These are phyloP conservation scores for Ascochyta viciae-villosae DNA, from an alignment of 2,329 filamentous ascomycete species.

Conservation along the genomic window DNA sequence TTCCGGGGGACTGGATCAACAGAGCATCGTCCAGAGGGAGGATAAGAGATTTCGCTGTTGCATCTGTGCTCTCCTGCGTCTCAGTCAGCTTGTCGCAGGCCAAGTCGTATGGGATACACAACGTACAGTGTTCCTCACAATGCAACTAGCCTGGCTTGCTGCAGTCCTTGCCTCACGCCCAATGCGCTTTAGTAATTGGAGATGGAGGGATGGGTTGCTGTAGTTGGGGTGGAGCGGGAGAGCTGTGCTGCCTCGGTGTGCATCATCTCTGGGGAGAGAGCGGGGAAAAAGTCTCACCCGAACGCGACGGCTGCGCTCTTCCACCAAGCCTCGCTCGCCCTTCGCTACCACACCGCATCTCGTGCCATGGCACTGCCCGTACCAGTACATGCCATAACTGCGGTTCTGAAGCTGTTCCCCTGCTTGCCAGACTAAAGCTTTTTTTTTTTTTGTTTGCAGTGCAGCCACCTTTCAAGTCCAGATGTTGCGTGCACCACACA, in stretches of 20 bases:
- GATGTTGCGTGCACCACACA: constrained; percentile 6
- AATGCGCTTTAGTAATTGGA: constrained; percentile 5
- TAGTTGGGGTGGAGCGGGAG: constrained; percentile 8
- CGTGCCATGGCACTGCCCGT: constrained; percentile 11
- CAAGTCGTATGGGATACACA: background rate
- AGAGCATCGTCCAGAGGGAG: constrained; percentile 9
- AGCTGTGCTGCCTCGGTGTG: constrained; percentile 9
- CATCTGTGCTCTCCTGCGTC: constrained; percentile 14
- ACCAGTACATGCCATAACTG: constrained; percentile 1
- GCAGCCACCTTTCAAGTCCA: background rate
- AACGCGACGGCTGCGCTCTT: constrained; percentile 1
- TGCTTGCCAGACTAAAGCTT: constrained; percentile 4
- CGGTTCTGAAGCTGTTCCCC: background rate
- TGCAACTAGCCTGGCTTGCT: background rate
- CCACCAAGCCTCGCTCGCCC: constrained; percentile 7
- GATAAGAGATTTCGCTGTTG: constrained; percentile 24
- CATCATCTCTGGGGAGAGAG: constrained; percentile 5
- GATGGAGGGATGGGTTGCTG: constrained; percentile 5
- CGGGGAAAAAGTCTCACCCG: constrained; percentile 22
- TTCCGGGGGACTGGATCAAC: constrained; percentile 12
- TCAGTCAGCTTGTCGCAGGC: constrained; percentile 3
- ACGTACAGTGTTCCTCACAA: background rate
- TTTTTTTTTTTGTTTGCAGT: background rate
- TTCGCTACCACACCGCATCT: constrained; percentile 7
- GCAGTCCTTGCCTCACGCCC: background rate